A percentile compares a stretch with the other conserved stretches of the same genome.
Conservation (phyloP, 176 grass and related monocot genomes). For the Typha latifolia region DNA sequence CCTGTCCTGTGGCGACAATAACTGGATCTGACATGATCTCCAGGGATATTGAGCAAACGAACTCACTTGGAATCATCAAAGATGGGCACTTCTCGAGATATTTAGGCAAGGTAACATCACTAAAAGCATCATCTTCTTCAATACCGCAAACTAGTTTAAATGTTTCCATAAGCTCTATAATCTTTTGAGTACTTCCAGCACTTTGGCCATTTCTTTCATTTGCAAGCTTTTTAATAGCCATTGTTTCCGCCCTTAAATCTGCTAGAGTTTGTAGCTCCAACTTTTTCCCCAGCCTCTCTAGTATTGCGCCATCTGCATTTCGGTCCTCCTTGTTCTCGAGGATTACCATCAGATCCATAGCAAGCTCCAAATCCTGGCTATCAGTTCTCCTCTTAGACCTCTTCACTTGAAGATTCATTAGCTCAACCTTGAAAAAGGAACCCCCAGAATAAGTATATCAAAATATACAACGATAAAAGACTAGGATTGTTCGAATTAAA, state of each 20-base stretch:
- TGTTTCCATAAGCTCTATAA: slow-evolving; percentile 42
- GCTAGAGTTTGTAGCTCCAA: slow-evolving; percentile 47
- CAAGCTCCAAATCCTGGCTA: slow-evolving; percentile 64
- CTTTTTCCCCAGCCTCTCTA: slow-evolving; percentile 59
- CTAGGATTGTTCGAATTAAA: too few relatives aligned
- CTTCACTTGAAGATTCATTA: slow-evolving; percentile 51
- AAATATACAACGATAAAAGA: background rate
- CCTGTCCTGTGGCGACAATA: slow-evolving; percentile 45
- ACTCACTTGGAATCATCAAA: slow-evolving; percentile 55
- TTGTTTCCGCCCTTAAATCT: slow-evolving; percentile 56
- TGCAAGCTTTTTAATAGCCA: slow-evolving; percentile 62
- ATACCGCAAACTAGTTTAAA: slow-evolving; percentile 50
- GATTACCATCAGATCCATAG: slow-evolving; percentile 70
- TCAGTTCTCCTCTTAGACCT: slow-evolving; percentile 50
- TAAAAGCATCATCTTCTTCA: slow-evolving; percentile 41
- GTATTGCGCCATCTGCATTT: slow-evolving; percentile 46
- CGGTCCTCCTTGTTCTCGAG: slow-evolving; percentile 40
- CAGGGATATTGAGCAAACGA: slow-evolving; percentile 61
- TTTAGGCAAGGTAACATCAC: slow-evolving; percentile 52
- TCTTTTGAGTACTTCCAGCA: slow-evolving; percentile 35
- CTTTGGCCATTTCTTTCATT: slow-evolving; percentile 46
- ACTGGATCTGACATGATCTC: slow-evolving; percentile 73
- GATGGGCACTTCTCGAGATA: slow-evolving; percentile 72
- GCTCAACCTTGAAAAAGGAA: slow-evolving; percentile 34
- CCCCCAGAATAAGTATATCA: background rate